These are phyloP conservation scores for Cercospora canescens DNA, from an alignment of 2,329 filamentous ascomycete species.

Conservation along the genomic window DNA sequence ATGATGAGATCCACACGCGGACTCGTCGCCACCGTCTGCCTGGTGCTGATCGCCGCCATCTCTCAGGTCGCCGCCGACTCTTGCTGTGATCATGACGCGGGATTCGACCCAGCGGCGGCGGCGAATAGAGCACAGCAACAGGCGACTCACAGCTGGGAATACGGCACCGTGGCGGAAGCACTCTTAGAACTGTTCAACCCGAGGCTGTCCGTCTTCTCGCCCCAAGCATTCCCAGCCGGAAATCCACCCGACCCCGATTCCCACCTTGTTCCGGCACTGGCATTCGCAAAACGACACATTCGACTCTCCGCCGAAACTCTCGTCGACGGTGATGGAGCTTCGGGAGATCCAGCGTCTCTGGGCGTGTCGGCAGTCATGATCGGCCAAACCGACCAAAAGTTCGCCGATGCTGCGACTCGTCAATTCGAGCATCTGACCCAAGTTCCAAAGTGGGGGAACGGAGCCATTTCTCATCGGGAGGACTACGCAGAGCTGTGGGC, in stretches of 20 bases:
- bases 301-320: conserved; percentile 39
- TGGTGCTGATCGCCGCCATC: neutral
- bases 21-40: neutral
- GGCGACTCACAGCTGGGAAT: conserved; percentile 41
- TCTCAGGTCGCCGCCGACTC: conserved; percentile 1
- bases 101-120: conserved; percentile 15
- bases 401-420: conserved; percentile 41
- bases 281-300: conserved; percentile 34
- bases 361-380: conserved; percentile 49
- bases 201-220: conserved; percentile 30
- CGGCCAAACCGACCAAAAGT: conserved; percentile 38
- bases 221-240: conserved; percentile 16
- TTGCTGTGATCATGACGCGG: conserved; percentile 15
- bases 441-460: conserved; percentile 39
- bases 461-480: conserved; percentile 51
- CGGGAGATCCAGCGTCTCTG: conserved; percentile 49
- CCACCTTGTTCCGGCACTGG: conserved; percentile 18
- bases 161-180: conserved; percentile 44
- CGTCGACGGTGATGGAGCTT: conserved; percentile 39
- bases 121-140: conserved; percentile 16
- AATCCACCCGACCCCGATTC: conserved; percentile 7
- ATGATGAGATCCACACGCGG: neutral
- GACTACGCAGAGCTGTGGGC: conserved; percentile 49
- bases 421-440: conserved; percentile 45
- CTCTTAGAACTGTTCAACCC: conserved; percentile 43